Evolutionary conservation across 2,329 filamentous ascomycete species (phyloP).

Genomic region (Colletotrichum shisoi): DNA sequence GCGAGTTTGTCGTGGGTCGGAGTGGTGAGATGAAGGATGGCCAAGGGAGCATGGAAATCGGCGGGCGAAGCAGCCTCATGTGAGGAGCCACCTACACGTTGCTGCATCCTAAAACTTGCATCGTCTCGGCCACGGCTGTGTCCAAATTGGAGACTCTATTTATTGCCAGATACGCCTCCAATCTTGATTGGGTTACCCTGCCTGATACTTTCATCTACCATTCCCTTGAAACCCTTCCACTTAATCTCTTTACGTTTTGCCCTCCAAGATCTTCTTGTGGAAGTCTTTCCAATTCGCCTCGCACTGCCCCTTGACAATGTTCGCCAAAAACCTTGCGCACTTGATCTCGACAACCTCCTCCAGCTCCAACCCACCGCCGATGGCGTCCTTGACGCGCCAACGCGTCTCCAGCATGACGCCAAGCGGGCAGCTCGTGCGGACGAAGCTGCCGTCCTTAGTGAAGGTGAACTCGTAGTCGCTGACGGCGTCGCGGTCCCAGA

Average conservation of each 20-base stretch:
- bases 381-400: conserved; percentile 53
- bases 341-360: conserved; percentile 60
- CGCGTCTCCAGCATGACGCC: conserved; percentile 62
- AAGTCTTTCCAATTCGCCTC: conserved; percentile 61
- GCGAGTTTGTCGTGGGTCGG: conserved; percentile 89
- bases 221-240: neutral
- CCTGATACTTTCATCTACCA: neutral
- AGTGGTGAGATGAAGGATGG: conserved; percentile 96
- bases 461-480: conserved; percentile 64
- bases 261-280: conserved; percentile 56
- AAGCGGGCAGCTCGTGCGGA: conserved; percentile 60
- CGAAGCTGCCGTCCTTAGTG: conserved; percentile 59
- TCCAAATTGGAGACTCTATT: conserved; percentile 11
- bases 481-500: conserved; percentile 63
- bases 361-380: conserved; percentile 51
- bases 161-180: conserved; percentile 3
- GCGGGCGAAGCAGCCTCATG: conserved; percentile 93
- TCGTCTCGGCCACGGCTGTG: neutral
- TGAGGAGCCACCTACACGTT: conserved; percentile 50
- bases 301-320: conserved; percentile 60
- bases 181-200: neutral
- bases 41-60: conserved; percentile 89
- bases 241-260: conserved; percentile 12
- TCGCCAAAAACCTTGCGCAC: conserved; percentile 59
- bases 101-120: neutral